A percentile compares a stretch with the other conserved stretches of the same genome.
Evolutionary conservation across 345 rosid genomes (phyloP).

Genomic region (Lepidium africanum): DNA sequence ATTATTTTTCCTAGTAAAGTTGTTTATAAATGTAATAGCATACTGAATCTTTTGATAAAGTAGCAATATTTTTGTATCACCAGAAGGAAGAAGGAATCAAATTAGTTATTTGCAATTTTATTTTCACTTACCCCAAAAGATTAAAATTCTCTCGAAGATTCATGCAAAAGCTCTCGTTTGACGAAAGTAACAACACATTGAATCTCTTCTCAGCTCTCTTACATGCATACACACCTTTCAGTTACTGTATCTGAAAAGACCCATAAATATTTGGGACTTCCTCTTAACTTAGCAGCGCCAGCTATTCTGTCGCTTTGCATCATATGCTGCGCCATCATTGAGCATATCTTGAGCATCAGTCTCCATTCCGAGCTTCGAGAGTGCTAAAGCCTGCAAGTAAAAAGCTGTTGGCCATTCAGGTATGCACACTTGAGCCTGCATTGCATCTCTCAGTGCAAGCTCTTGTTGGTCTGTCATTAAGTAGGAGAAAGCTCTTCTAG

Average conservation of each 20-base stretch:
- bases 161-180: conserved; percentile 11
- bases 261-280: conserved; percentile 7
- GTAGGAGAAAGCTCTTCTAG: conserved; percentile 46
- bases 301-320: conserved; percentile 74
- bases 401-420: conserved; percentile 98
- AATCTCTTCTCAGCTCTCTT: background rate
- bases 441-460: conserved; percentile 90
- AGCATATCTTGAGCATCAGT: conserved; percentile 97
- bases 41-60: conserved; percentile 11
- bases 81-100: conserved; percentile 13
- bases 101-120: conserved; percentile 22
- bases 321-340: conserved; percentile 86
- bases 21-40: conserved; percentile 20
- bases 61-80: conserved; percentile 12
- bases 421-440: conserved; percentile 96
- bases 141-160: background rate
- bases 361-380: conserved; percentile 95
- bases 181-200: conserved; percentile 16
- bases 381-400: conserved; percentile 94
- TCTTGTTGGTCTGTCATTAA: conserved; percentile 81
- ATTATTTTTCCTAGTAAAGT: conserved; percentile 15
- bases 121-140: background rate
- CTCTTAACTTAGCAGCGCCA: conserved; percentile 48
- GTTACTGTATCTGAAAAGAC: conserved; percentile 9
- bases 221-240: conserved; percentile 12